Base-by-base conservation (phyloP, 2,329 filamentous ascomycete genomes). In the Xylariales sp. region DNA sequence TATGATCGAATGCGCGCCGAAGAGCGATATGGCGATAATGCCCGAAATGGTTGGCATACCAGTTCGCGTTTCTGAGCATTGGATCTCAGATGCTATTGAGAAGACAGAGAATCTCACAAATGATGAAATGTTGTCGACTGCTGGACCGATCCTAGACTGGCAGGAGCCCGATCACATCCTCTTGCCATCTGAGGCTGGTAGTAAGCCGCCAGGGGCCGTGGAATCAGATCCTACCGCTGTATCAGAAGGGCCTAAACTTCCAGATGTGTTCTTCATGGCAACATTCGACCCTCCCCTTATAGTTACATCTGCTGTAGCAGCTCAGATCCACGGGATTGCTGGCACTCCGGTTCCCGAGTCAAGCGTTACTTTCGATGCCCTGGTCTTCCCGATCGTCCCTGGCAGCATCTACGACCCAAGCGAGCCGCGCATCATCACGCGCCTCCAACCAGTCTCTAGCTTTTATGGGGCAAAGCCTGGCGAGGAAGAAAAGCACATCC, bases 261-360 rank as follows among this genome's bases (percentile, higher is more conserved):
- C 84, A 4, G 78, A 87, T 37, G 79, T 87, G 42, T 78, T 83
- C 47, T 93, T 93, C 57, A 76, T 83, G 29, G 85, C 84, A 3
- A 78, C 75, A 10, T 81, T 93, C 37, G 78, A 87, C 40, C 88
- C 87, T 2, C 84, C 87, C 0, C 63, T 94, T 8, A 72, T 83
- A 11, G 69, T 93, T 5, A 82, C 87, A 0, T 74, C 80, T 31
- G 68, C 68, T 24, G 71, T 82, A 14, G 83, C 82, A 52, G 67
- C 74, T 41, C 73, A 79, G 18, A 70, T 90, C 6, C 73, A 82
- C 44, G 69, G 75, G 37, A 67, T 72, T 3, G 72, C 80, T 6
- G 74, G 74, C 3, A 57, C 67, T 15, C 63, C 63, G 29, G 55
- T 65, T 5, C 64, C 65, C 13, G 57, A 48, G 37, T 60, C 49